These are phyloP conservation scores for Phytophthora palmivora DNA, from an alignment of 352 stramenopile species.

Conservation along the genomic window DNA sequence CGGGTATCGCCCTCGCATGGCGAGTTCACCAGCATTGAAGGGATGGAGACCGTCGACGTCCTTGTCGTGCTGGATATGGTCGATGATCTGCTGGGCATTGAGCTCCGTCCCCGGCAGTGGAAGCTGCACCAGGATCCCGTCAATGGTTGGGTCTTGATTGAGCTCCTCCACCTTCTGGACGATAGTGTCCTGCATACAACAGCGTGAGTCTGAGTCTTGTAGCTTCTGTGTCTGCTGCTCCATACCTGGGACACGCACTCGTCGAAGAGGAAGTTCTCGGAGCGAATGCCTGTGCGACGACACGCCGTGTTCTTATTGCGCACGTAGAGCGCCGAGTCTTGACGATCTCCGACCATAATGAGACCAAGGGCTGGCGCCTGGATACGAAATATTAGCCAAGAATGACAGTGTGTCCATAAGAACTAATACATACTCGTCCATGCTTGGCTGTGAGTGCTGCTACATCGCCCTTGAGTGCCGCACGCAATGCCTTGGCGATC, in stretches of 20 bases:
- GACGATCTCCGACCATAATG: slow-evolving; percentile 97
- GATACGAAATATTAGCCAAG: slow-evolving; percentile 1
- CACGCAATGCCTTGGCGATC: slow-evolving; percentile 69
- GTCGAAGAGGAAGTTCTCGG: slow-evolving; percentile 88
- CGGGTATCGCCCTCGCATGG: slow-evolving; percentile 85
- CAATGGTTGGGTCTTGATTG: slow-evolving; percentile 77
- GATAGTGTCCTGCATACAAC: slow-evolving; percentile 50
- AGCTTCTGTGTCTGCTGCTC: background rate
- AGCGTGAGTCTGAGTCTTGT: background rate
- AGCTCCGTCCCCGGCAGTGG: slow-evolving; percentile 94
- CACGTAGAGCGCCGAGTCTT: slow-evolving; percentile 98
- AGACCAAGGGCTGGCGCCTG: slow-evolving; percentile 95
- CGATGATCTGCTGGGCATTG: slow-evolving; percentile 93
- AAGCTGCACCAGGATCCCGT: slow-evolving; percentile 91
- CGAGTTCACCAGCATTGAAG: slow-evolving; percentile 95
- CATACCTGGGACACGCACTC: slow-evolving; percentile 66
- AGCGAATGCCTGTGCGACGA: slow-evolving; percentile 93
- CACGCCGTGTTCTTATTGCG: slow-evolving; percentile 98
- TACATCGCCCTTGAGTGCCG: slow-evolving; percentile 66
- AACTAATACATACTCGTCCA: slow-evolving; percentile 40
- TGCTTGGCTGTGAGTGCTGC: slow-evolving; percentile 55
- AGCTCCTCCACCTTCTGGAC: slow-evolving; percentile 76
- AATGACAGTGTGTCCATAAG: background rate
- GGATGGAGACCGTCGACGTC: slow-evolving; percentile 99
- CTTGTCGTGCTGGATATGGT: slow-evolving; percentile 94